Evolutionary conservation across 148 eudicot species (phyloP).

Genomic region (Spergularia bocconei): DNA sequence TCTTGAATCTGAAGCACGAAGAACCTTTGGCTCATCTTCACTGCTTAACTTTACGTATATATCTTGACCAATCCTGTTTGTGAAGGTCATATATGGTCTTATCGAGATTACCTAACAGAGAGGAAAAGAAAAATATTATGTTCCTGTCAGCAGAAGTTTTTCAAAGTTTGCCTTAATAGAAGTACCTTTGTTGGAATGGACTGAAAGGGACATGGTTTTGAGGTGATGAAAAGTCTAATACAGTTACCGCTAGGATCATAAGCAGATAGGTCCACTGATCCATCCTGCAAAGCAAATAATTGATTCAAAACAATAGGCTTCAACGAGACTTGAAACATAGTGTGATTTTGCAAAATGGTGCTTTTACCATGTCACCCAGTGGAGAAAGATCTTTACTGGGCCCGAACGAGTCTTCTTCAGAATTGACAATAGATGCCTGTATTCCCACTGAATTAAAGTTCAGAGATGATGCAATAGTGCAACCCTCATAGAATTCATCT

Average conservation of each 20-base stretch:
- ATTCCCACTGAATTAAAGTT: slow-evolving; percentile 73
- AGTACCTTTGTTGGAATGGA: slow-evolving; percentile 94
- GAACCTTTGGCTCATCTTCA: slow-evolving; percentile 74
- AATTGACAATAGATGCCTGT: slow-evolving; percentile 53
- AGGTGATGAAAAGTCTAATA: slow-evolving; percentile 75
- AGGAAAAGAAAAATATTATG: slow-evolving; percentile 4
- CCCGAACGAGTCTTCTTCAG: slow-evolving; percentile 60
- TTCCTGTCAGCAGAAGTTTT: slow-evolving; percentile 10
- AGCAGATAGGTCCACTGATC: slow-evolving; percentile 76
- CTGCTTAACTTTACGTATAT: slow-evolving; percentile 62
- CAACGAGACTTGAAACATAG: background rate
- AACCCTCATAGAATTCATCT: slow-evolving; percentile 83
- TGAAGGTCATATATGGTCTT: slow-evolving; percentile 86
- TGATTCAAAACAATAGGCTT: background rate
- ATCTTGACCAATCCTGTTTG: slow-evolving; percentile 86
- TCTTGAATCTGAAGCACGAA: slow-evolving; percentile 71
- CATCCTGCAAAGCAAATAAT: slow-evolving; percentile 53
- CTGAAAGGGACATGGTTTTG: slow-evolving; percentile 84
- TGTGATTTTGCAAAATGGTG: background rate
- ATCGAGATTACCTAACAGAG: slow-evolving; percentile 62
- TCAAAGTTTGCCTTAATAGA: background rate
- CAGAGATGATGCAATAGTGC: slow-evolving; percentile 81
- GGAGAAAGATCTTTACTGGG: slow-evolving; percentile 82
- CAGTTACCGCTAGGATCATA: slow-evolving; percentile 72
- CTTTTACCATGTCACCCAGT: slow-evolving; percentile 79